Base-by-base conservation (phyloP, 805 yeast genomes). In the Kuraishia ogatae region DNA sequence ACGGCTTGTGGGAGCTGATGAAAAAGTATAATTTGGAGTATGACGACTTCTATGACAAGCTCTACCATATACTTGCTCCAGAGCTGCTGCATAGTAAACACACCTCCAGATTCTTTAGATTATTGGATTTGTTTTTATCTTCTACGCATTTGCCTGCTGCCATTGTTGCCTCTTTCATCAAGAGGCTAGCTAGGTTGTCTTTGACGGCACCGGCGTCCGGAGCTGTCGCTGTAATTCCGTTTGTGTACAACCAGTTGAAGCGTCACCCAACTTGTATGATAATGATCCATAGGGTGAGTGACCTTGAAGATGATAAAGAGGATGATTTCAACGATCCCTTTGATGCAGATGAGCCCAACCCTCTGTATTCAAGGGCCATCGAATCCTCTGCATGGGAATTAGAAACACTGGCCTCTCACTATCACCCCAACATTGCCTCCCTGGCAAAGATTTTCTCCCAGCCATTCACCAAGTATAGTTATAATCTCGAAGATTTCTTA, bases 181-280 rank as follows among this genome's bases (percentile, higher is more conserved):
- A 93, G 67, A 80, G 81, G 62, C 71, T 94, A 60, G 83, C 96
- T 1, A 78, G 96, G 54, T 73, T 92, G 51, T 75, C 93, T 1
- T 66, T 93, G 50, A 76, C 82, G 13, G 85, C 96, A 1, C 89
- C 96, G 26, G 96, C 97, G 2, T 80, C 96, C 1, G 97, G 97
- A 2, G 83, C 89, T 47, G 96, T 93, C 19, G 82, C 89, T 1
- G 78, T 89, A 15, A 79, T 93, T 21, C 98, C 99, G n/a, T 90
- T 94, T 67, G 78, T 91, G 13, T 93, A 93, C 72, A 93, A 93
- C 68, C 77, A 91, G 59, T 70, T 94, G 63, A 93, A 89, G 66
- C 83, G 89, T 62, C 99, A 94, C 70, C 97, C 97, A 50, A 83
- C 92, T 4, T 92, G 97, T 75, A 93, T 92, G 96, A 74, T 86